Conservation (phyloP, 2,329 filamentous ascomycete species). For the Apiospora pterosperma region DNA sequence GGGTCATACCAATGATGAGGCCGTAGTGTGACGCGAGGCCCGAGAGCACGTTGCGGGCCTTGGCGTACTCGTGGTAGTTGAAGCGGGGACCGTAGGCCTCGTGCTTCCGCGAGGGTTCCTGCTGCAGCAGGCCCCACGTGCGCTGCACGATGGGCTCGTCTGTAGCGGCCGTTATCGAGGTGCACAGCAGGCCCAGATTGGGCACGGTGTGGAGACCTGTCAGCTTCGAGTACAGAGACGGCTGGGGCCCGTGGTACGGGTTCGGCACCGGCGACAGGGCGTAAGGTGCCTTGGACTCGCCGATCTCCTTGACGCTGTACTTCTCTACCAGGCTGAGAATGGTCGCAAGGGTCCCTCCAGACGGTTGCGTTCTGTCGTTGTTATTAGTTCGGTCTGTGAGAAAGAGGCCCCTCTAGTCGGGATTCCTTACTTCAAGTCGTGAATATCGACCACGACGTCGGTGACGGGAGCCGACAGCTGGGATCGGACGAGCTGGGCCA, state of each 20-base stretch:
- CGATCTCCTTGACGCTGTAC: slow-evolving; percentile 46
- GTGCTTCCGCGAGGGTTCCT: slow-evolving; percentile 38
- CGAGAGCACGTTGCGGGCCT: slow-evolving; percentile 43
- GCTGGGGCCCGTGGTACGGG: slow-evolving; percentile 25
- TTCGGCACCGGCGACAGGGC: slow-evolving; percentile 55
- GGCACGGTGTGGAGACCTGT: slow-evolving; percentile 48
- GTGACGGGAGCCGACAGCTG: slow-evolving; percentile 45
- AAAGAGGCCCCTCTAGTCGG: background rate
- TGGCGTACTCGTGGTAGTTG: slow-evolving; percentile 52
- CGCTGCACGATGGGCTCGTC: slow-evolving; percentile 56
- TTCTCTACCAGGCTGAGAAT: slow-evolving; percentile 56
- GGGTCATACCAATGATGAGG: slow-evolving; percentile 37
- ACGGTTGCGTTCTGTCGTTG: slow-evolving; percentile 41
- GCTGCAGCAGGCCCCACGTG: slow-evolving; percentile 58
- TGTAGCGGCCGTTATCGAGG: slow-evolving; percentile 44
- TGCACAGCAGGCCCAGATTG: slow-evolving; percentile 53
- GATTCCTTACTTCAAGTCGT: slow-evolving; percentile 35
- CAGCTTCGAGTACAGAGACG: slow-evolving; percentile 41
- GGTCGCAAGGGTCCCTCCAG: slow-evolving; percentile 68
- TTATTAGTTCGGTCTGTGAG: background rate
- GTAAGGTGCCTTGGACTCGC: slow-evolving; percentile 45
- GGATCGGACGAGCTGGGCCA: slow-evolving; percentile 48
- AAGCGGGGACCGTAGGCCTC: slow-evolving; percentile 61
- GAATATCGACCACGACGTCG: slow-evolving; percentile 50
- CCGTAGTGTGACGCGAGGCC: slow-evolving; percentile 49